Conservation (phyloP, 441 rosid species). For the Aquilaria agallochum region DNA sequence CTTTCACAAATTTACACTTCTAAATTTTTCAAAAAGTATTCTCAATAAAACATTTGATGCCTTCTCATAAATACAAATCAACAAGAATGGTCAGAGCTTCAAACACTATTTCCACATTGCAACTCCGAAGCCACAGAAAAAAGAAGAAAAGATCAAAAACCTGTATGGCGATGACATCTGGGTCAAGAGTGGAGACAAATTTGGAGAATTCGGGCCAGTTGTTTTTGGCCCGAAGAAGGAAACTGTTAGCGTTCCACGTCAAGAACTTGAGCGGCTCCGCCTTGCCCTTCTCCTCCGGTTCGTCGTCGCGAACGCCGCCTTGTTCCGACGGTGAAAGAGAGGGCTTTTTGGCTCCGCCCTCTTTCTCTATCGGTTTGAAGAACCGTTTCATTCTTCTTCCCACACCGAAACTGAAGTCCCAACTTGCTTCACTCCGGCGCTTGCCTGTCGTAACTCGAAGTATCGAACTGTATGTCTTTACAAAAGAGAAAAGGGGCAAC, state of each 20-base stretch:
- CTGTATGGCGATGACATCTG: slow-evolving; percentile 90
- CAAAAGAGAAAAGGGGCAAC: too few species aligned
- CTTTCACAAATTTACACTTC: not conserved
- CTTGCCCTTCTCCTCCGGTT: slow-evolving; percentile 17
- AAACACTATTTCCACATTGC: not conserved
- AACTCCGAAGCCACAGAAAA: not conserved
- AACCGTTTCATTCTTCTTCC: slow-evolving; percentile 68
- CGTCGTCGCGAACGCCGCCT: slow-evolving; percentile 18
- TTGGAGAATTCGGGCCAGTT: slow-evolving; percentile 82
- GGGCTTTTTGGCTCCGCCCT: slow-evolving; percentile 73
- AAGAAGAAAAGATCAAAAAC: slow-evolving; percentile 20
- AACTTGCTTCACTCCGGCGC: too few species aligned
- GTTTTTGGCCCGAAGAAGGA: slow-evolving; percentile 90
- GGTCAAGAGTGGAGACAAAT: slow-evolving; percentile 60
- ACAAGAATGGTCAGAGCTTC: not conserved
- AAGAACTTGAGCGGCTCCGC: slow-evolving; percentile 77
- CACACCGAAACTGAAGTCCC: not conserved
- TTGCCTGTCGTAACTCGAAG: too few species aligned
- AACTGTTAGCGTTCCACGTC: slow-evolving; percentile 97
- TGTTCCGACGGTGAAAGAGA: slow-evolving; percentile 33
- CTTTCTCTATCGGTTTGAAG: slow-evolving; percentile 87
- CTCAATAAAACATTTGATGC: too few species aligned
- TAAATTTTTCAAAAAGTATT: too few species aligned
- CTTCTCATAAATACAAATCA: too few species aligned
- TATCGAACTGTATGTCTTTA: too few species aligned